A percentile compares a stretch with the other conserved stretches of the same genome.
Evolutionary conservation across 2,329 filamentous ascomycete species (phyloP).

Genomic region (Stachybotrys chartarum): DNA sequence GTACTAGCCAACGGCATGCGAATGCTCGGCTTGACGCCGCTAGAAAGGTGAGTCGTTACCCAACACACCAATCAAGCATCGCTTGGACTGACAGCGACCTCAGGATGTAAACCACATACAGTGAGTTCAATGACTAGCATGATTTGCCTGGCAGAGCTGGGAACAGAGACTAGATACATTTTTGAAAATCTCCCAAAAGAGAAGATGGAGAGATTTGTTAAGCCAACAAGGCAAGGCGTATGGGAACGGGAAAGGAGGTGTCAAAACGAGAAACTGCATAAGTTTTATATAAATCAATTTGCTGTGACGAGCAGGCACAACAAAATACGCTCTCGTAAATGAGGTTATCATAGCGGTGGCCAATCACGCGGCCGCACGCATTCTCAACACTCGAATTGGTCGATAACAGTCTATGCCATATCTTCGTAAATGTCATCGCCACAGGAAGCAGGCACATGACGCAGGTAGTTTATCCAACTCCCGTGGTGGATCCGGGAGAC

Average conservation of each 20-base stretch:
- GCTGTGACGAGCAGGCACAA: too few species aligned
- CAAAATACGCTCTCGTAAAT: too few species aligned
- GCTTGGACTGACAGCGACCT: neutral
- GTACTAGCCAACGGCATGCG: slow-evolving; percentile 80
- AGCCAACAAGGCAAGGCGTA: neutral
- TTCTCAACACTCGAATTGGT: neutral
- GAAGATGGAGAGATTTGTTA: neutral
- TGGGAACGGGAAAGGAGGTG: too few species aligned
- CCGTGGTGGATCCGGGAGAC: too few species aligned
- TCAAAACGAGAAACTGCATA: too few species aligned
- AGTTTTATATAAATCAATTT: too few species aligned
- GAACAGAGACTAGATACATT: neutral
- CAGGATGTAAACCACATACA: slow-evolving; percentile 1
- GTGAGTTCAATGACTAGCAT: neutral
- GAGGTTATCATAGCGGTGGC: too few species aligned
- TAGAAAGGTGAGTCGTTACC: slow-evolving; percentile 42
- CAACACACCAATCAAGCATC: neutral
- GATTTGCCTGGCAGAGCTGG: neutral
- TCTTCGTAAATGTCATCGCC: neutral
- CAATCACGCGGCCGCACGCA: neutral
- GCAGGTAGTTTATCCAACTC: too few species aligned
- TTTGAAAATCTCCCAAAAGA: neutral
- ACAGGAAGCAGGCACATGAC: neutral
- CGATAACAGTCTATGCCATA: too few species aligned
- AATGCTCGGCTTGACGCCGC: slow-evolving; percentile 68